Evolutionary conservation across 371 early-diverging fungal genomes (phyloP).

Genomic region (Chytridiales sp.): DNA sequence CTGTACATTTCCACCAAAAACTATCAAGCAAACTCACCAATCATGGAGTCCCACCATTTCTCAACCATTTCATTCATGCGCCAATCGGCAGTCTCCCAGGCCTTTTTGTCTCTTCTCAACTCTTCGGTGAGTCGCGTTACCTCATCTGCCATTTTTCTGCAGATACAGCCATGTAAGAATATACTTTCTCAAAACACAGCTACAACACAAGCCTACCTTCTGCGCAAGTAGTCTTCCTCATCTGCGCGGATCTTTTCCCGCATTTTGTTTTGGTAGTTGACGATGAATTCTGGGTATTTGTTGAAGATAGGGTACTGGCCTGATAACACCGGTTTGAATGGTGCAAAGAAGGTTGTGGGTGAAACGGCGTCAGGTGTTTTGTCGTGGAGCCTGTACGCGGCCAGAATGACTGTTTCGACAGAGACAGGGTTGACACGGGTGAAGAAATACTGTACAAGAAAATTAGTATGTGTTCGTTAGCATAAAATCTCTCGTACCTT

Average conservation of each 20-base stretch:
- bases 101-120: conserved; percentile 41
- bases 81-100: conserved; percentile 50
- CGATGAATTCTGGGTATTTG: conserved; percentile 48
- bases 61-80: conserved; percentile 52
- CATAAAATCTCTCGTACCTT: conserved; percentile 24
- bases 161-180: conserved; percentile 1
- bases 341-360: conserved; percentile 28
- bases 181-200: neutral
- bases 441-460: conserved; percentile 35
- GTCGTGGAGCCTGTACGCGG: conserved; percentile 33
- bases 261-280: conserved; percentile 51
- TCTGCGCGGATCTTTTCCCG: conserved; percentile 46
- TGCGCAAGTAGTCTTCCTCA: conserved; percentile 46
- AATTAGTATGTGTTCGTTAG: neutral
- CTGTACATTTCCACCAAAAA: neutral
- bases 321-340: conserved; percentile 37
- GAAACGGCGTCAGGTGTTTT: conserved; percentile 32
- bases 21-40: conserved; percentile 26
- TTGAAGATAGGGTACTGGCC: conserved; percentile 54
- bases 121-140: conserved; percentile 43
- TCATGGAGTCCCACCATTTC: conserved; percentile 55
- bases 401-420: conserved; percentile 24
- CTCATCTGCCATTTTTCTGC: conserved; percentile 44
- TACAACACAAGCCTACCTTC: conserved; percentile 18
- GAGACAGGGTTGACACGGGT: conserved; percentile 30